Percentiles rank a stretch among this genome's conserved stretches.
These are phyloP conservation scores for Parietichytrium sp. DNA, from an alignment of 108 stramenopile species.

Conservation along the genomic window DNA sequence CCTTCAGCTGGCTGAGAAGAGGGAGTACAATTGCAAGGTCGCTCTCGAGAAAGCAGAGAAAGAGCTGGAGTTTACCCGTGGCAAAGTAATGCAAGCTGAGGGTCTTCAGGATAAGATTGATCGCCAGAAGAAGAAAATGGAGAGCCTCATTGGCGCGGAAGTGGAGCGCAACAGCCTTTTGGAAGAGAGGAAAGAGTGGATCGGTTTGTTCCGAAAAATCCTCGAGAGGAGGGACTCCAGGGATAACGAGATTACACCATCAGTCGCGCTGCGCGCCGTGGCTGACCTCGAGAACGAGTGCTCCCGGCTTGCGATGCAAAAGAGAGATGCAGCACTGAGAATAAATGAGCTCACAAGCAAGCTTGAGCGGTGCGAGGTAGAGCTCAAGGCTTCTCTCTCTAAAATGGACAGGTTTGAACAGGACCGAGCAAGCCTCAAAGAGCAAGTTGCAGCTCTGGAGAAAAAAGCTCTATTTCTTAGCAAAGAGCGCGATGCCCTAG, in stretches of 20 bases:
- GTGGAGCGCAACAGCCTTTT: neutral
- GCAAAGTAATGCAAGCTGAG: neutral
- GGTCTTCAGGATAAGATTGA: neutral
- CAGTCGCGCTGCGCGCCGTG: neutral
- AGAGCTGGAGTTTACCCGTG: neutral
- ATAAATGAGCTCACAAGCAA: neutral
- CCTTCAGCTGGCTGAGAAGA: neutral
- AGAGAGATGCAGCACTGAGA: neutral
- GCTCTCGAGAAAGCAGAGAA: neutral
- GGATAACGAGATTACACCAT: neutral
- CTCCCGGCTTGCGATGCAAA: neutral
- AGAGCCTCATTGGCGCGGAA: neutral
- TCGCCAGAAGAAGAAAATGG: neutral
- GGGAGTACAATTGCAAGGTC: neutral
- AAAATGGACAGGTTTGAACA: neutral
- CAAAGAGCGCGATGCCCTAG: neutral
- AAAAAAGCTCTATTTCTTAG: neutral
- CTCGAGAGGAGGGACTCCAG: no score
- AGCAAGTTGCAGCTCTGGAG: slow-evolving; percentile 16
- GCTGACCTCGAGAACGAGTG: neutral
- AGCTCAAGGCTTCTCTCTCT: neutral
- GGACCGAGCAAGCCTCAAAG: neutral
- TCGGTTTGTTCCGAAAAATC: neutral
- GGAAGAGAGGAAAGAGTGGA: slow-evolving; percentile 19
- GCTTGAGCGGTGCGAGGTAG: neutral